Conservation (phyloP, 1,139 yeast genomes). For the Diutina sp. region DNA sequence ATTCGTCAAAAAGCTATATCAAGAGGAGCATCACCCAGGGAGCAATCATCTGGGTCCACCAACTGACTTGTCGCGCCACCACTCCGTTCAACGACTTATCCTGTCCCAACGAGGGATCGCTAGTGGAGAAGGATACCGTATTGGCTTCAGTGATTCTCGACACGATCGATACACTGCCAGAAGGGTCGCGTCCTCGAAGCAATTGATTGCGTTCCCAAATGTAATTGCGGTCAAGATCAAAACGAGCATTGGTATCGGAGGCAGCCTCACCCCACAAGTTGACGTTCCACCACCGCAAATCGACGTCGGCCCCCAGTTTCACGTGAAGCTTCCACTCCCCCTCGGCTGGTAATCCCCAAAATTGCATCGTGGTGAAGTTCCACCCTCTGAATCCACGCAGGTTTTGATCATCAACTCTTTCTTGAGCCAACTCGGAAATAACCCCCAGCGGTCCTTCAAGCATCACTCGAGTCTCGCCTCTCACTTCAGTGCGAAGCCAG, state of each 20-base stretch:
- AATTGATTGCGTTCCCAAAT: background rate
- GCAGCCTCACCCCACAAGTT: background rate
- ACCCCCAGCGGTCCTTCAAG: constrained; percentile 69
- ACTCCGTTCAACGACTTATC: background rate
- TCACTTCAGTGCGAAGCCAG: constrained; percentile 45
- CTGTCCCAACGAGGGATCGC: background rate
- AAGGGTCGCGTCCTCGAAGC: background rate
- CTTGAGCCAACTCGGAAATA: constrained; percentile 59
- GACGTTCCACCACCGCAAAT: background rate
- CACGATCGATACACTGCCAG: background rate
- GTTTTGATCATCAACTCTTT: constrained; percentile 46
- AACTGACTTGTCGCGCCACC: background rate
- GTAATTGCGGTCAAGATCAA: background rate
- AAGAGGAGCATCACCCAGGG: background rate
- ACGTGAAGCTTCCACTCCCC: background rate
- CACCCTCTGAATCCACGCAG: constrained; percentile 57
- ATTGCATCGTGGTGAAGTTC: constrained; percentile 44
- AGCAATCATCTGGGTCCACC: background rate
- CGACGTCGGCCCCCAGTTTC: background rate
- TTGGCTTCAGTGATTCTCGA: background rate
- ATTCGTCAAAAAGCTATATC: background rate
- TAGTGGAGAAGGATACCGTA: background rate
- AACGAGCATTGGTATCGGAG: background rate
- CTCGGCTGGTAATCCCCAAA: background rate
- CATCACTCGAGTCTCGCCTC: constrained; percentile 63